A percentile compares a stretch with the other conserved stretches of the same genome.
Conservation (phyloP, 306 rosid genomes). For the Quercus variabilis region DNA sequence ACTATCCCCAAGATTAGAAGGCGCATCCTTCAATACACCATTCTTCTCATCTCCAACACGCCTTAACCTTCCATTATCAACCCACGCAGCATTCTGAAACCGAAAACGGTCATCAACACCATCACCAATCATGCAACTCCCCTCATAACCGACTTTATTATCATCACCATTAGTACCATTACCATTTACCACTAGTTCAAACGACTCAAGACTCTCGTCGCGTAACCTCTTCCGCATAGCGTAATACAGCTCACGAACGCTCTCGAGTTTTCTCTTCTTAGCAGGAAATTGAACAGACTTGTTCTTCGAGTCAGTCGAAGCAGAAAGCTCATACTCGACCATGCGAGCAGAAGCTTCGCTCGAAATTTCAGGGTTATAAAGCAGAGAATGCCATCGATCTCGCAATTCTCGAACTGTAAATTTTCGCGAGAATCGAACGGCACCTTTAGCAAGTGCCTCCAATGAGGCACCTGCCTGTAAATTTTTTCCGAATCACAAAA, state of each 20-base stretch:
- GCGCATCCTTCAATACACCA: slow-evolving; percentile 13
- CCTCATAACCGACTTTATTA: slow-evolving; percentile 8
- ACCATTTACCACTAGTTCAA: slow-evolving; percentile 18
- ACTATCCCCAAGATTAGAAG: slow-evolving; percentile 19
- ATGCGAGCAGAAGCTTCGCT: slow-evolving; percentile 47
- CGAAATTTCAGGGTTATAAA: slow-evolving; percentile 52
- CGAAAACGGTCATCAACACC: slow-evolving; percentile 11
- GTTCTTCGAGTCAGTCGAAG: slow-evolving; percentile 9
- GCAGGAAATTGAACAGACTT: slow-evolving; percentile 5
- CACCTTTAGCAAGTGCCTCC: slow-evolving; percentile 90
- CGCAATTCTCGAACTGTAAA: slow-evolving; percentile 51
- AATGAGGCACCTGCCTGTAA: slow-evolving; percentile 70
- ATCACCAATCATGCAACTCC: slow-evolving; percentile 15
- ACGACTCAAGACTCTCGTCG: slow-evolving; percentile 16
- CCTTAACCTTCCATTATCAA: no score
- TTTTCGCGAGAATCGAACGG: slow-evolving; percentile 66
- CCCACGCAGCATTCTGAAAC: neutral
- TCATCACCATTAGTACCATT: slow-evolving; percentile 11
- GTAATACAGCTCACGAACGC: slow-evolving; percentile 44
- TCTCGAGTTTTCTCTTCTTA: slow-evolving; percentile 44
- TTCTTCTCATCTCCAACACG: neutral
- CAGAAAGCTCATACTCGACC: slow-evolving; percentile 47
- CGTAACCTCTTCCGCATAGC: slow-evolving; percentile 44
- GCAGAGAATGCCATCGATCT: slow-evolving; percentile 70
- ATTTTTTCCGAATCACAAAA: neutral